These are phyloP conservation scores for Lipomyces lipofer DNA, from an alignment of 805 yeast genomes.

Conservation along the genomic window DNA sequence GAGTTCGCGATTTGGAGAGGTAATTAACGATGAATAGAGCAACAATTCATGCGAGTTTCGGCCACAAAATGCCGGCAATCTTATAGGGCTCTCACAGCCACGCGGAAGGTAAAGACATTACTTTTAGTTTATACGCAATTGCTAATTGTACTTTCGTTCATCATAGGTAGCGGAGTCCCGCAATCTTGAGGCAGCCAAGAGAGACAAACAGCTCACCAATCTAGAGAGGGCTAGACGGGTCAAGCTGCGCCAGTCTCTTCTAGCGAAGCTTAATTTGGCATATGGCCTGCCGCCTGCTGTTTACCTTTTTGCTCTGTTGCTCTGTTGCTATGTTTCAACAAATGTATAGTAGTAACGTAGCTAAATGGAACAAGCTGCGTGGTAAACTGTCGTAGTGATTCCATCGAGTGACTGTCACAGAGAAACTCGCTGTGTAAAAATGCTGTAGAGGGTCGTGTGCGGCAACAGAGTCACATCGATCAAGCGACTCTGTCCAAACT, in stretches of 20 bases:
- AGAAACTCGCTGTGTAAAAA: background rate
- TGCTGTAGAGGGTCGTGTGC: background rate
- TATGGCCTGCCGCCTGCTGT: background rate
- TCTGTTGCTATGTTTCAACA: background rate
- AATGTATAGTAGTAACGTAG: background rate
- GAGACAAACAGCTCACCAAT: background rate
- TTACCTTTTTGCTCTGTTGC: background rate
- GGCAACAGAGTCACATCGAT: background rate
- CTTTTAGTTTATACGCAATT: background rate
- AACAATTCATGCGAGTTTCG: background rate
- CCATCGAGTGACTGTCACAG: background rate
- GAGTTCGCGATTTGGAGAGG: background rate
- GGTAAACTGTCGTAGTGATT: background rate
- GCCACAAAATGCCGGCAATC: background rate
- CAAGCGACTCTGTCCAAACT: background rate
- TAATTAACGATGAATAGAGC: background rate
- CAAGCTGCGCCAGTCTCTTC: constrained; percentile 1
- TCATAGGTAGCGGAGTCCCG: background rate
- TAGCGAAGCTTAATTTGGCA: constrained; percentile 1
- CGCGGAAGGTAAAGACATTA: background rate
- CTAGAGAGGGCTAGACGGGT: background rate
- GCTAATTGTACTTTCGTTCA: background rate
- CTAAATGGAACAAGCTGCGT: background rate
- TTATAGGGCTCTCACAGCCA: background rate
- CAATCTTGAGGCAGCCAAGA: background rate